phyloP scores from a whole-genome alignment of 257 asterid genomes.

The Linderniella brevidens region DNA sequence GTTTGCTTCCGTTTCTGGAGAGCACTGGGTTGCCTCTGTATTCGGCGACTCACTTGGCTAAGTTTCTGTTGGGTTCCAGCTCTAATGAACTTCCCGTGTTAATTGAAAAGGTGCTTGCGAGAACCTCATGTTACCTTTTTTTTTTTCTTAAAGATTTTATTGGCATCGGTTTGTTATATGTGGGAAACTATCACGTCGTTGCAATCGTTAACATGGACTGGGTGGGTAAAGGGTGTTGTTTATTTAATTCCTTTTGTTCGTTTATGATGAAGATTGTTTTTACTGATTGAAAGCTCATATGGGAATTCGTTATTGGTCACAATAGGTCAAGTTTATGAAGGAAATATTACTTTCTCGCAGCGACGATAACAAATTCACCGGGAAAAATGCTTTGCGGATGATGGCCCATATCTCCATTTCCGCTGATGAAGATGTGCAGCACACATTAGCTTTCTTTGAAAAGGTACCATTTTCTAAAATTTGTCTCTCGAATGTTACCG shows the following conservation, averaged over 20 bases:
- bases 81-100: conserved; percentile 41
- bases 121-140: not conserved
- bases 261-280: not conserved
- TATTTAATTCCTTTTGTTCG: not conserved
- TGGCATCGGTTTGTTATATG: too few species aligned
- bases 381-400: conserved; percentile 64
- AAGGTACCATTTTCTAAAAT: conserved; percentile 35
- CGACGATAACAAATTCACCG: conserved; percentile 31
- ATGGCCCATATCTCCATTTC: conserved; percentile 62
- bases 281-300: conserved; percentile 8
- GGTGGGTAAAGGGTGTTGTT: not conserved
- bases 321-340: conserved; percentile 80
- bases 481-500: too few species aligned
- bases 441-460: conserved; percentile 77
- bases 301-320: not conserved
- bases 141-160: not conserved
- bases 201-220: not conserved
- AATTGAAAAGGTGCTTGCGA: conserved; percentile 39
- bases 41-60: conserved; percentile 61
- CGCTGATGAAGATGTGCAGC: conserved; percentile 82
- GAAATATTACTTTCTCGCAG: conserved; percentile 62
- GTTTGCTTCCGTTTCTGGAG: conserved; percentile 69
- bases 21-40: conserved; percentile 69
- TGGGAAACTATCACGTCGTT: not conserved
- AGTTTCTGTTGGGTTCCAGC: conserved; percentile 39